Percentiles rank a stretch among this genome's conserved stretches.
Conservation (phyloP, 2,329 filamentous ascomycete genomes). For the Pestalotiopsis sp. region DNA sequence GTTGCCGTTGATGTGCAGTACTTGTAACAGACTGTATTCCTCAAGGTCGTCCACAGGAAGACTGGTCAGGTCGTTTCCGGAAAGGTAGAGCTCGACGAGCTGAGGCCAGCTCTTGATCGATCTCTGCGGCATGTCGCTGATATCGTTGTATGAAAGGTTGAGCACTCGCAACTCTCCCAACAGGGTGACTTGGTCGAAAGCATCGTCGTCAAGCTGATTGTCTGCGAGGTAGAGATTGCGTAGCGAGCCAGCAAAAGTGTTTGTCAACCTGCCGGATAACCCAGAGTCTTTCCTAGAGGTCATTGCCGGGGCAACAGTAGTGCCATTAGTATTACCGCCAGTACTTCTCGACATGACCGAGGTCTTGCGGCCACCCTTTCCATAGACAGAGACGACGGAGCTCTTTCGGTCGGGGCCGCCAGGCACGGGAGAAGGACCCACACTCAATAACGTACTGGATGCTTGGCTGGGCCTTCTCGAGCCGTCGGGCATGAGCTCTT, state of each 20-base stretch:
- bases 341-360: slow-evolving; percentile 73
- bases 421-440: slow-evolving; percentile 70
- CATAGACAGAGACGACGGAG: slow-evolving; percentile 79
- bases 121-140: slow-evolving; percentile 87
- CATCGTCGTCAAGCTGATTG: slow-evolving; percentile 90
- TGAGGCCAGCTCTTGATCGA: slow-evolving; percentile 88
- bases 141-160: slow-evolving; percentile 92
- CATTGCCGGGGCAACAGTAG: slow-evolving; percentile 52
- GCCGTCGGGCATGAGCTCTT: slow-evolving; percentile 66
- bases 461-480: slow-evolving; percentile 79
- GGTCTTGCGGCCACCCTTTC: slow-evolving; percentile 78
- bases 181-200: slow-evolving; percentile 86
- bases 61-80: slow-evolving; percentile 89
- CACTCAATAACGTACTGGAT: slow-evolving; percentile 73
- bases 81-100: slow-evolving; percentile 88
- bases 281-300: slow-evolving; percentile 82
- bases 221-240: slow-evolving; percentile 86
- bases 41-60: slow-evolving; percentile 92
- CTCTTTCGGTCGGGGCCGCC: slow-evolving; percentile 68
- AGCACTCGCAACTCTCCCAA: slow-evolving; percentile 82
- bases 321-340: slow-evolving; percentile 43
- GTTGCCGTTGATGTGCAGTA: slow-evolving; percentile 95
- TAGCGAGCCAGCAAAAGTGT: slow-evolving; percentile 86
- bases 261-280: slow-evolving; percentile 74
- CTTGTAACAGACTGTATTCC: slow-evolving; percentile 81